Evolutionary conservation across 2,329 filamentous ascomycete species (phyloP), one percentile per base, ranked within the genome.

Genomic region (Sordariomycetes sp.): DNA sequence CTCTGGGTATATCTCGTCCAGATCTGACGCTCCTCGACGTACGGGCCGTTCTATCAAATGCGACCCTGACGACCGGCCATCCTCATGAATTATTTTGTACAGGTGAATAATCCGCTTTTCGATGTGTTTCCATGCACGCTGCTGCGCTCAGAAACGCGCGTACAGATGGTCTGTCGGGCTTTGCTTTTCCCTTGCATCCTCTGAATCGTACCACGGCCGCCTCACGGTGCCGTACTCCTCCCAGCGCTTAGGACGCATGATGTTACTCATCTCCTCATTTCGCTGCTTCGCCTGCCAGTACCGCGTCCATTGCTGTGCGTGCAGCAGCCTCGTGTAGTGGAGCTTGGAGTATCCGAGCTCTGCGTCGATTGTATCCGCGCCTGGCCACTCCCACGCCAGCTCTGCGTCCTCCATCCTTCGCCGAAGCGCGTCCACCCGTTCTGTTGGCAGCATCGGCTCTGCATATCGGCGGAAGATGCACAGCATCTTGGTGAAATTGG

Each of bases 391-490:
- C 46, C 48, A 58, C 9, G 35, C 41, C 35, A 52, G 29, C 10
- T 41, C 44, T 21, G 46, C 41, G 12, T 40, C 38, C 24, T 50
- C 46, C 21, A 57, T 38, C 8, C 39, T 41, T 5, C 42, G 36
- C 30, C 53, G 46, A n/a, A 67, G 42, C 27, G 45, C 41, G 12
- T 39, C 37, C 34, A 62, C 48, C 21, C 43, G 45, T n/a, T 48
- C 43, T 8, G 41, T 40, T 6, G 50, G 47, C 2, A 72, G 53
- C 38, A 59, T 52, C 6, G 59, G 59, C 37, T 65, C 58, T 4
- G 62, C 66, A 42, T 71, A 63, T 4, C 64, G 57, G 10, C 66
- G 59, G 47, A 72, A 75, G 9, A 55, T 56, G 40, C 64, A 69
- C 7, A 70, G 42, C 19, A 58, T 57, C 18, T 60, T 51, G 10